These are phyloP conservation scores for Hamigera avellanea DNA, from an alignment of 495 filamentous ascomycete genomes.

Conservation along the genomic window DNA sequence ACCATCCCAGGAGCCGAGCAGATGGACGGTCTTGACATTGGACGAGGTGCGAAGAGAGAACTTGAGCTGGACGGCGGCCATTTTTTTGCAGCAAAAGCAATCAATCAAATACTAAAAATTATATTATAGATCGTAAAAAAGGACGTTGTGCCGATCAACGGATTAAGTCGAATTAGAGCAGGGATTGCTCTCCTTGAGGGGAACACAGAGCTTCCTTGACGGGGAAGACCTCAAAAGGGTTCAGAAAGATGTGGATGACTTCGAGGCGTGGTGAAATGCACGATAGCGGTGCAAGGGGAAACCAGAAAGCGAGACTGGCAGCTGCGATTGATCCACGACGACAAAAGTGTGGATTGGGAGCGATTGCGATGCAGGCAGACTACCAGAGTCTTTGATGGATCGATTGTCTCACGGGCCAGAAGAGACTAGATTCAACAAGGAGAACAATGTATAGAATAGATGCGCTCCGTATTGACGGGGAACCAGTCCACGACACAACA, in stretches of 20 bases:
- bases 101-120: conserved; percentile 27
- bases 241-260: conserved; percentile 2
- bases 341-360: conserved; percentile 1
- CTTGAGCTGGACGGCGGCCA: conserved; percentile 75
- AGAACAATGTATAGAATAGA: conserved; percentile 3
- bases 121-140: conserved; percentile 10
- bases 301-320: conserved; percentile 6
- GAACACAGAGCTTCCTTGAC: conserved; percentile 6
- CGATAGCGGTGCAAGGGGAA: conserved; percentile 1
- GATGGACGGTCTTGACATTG: conserved; percentile 94
- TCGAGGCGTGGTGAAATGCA: too few species aligned
- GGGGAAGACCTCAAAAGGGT: conserved; percentile 2
- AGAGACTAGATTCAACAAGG: conserved; percentile 3
- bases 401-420: not conserved
- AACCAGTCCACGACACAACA: conserved; percentile 18
- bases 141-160: conserved; percentile 9
- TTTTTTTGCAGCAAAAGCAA: conserved; percentile 39
- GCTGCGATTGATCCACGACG: conserved; percentile 4
- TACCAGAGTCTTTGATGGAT: conserved; percentile 15
- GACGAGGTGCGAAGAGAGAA: conserved; percentile 91
- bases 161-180: conserved; percentile 4
- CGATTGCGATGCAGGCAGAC: conserved; percentile 2
- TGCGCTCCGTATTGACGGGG: conserved; percentile 12
- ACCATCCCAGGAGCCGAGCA: conserved; percentile 97
- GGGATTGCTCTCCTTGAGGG: too few species aligned